Evolutionary conservation across 495 filamentous ascomycete species (phyloP), one percentile per base, ranked within the genome.

Genomic region (Friedmanniomyces simplex): DNA sequence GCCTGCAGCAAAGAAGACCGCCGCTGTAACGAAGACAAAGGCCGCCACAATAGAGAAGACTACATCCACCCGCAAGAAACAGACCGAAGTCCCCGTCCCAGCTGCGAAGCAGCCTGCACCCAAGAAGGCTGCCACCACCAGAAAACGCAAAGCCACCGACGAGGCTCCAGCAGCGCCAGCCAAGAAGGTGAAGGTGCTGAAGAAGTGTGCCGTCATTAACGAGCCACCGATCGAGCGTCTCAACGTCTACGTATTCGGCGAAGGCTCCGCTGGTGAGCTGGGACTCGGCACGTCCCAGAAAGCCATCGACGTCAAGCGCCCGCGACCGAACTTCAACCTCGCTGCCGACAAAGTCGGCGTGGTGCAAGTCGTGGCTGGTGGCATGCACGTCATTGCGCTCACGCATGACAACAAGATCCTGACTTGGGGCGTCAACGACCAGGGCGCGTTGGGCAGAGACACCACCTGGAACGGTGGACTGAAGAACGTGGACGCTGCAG

Each of bases 341-440:
- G 62, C 69, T 36, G 75, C 82, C 14, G 77, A 82, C 43, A 72
- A 73, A 21, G 78, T 86, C 34, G 82, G 84, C 18, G 75, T 86
- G 26, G 82, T 87, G 22, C 73, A 78, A 34, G 62, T 88, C 10
- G 79, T 82, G 39, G 73, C 77, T 45, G 85, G 84, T 24, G 84
- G 82, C 28, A 85, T 87, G 80, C 85, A 88, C 26, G 50, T 47
- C n/a, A 71, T 79, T 52, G 83, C 80, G 10, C 73, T 88, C 1
- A 86, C 85, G 13, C 67, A 75, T 8, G 79, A 86, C 59, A 84
- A 83, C 65, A 74, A 75, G 60, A 78, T 88, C 49, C 71, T 82
- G 34, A 84, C 83, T 1, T 88, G 85, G 85, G 85, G 85, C 57
- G 82, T 85, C 55, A 88, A 87, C 60, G 80, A 85, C 59, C 74